These are phyloP conservation scores for Hericium rajendrae DNA, from an alignment of 768 basidiomycete species.

Conservation along the genomic window DNA sequence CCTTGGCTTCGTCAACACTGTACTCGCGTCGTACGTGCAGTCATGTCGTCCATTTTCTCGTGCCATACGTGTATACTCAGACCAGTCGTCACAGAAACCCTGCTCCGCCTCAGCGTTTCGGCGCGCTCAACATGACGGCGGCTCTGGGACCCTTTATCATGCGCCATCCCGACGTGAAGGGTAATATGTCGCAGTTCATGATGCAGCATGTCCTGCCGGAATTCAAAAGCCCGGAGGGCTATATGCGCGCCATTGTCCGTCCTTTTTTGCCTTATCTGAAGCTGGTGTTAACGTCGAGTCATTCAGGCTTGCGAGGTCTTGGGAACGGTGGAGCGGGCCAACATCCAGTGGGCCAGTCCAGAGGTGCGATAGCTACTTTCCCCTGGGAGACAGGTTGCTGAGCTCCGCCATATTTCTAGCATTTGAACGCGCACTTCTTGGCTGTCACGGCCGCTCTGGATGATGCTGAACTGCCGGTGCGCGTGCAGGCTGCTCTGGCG, in stretches of 20 bases:
- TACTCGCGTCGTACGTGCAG: conserved; percentile 52
- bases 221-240: conserved; percentile 56
- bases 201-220: conserved; percentile 66
- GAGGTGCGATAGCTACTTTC: conserved; percentile 34
- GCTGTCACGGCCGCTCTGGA: conserved; percentile 61
- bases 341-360: conserved; percentile 55
- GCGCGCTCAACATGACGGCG: conserved; percentile 76
- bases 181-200: conserved; percentile 71
- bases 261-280: background rate
- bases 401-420: conserved; percentile 26
- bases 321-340: conserved; percentile 60
- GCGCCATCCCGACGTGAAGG: conserved; percentile 73
- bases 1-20: conserved; percentile 64
- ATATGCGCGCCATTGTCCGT: conserved; percentile 70
- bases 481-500: conserved; percentile 74
- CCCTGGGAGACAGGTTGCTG: background rate
- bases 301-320: conserved; percentile 72
- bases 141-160: conserved; percentile 72
- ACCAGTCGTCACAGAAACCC: conserved; percentile 28
- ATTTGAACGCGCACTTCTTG: conserved; percentile 53
- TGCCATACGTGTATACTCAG: background rate
- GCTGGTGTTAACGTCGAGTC: background rate
- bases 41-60: background rate
- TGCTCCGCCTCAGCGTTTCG: conserved; percentile 61
- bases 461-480: conserved; percentile 73